Evolutionary conservation across 805 yeast species (phyloP).

Genomic region (Candida vaughaniae): DNA sequence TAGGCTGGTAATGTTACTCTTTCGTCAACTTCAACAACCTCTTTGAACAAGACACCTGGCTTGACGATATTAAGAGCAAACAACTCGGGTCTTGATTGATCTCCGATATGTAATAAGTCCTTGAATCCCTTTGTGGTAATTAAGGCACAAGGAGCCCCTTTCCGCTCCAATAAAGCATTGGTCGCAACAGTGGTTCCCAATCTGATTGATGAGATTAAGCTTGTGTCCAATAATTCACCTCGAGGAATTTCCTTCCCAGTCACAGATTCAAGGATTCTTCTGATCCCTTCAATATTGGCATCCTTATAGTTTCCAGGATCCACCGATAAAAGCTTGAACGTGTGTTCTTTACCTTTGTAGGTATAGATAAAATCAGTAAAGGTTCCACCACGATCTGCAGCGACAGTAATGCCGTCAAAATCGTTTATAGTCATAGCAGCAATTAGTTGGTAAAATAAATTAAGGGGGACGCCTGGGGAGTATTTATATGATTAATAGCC

Average conservation of each 20-base stretch:
- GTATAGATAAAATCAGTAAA: constrained; percentile 35
- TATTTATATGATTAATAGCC: too few species aligned
- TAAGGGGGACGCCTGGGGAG: too few species aligned
- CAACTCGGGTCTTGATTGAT: constrained; percentile 22
- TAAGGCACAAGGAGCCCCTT: constrained; percentile 20
- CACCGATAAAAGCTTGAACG: constrained; percentile 73
- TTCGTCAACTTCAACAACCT: constrained; percentile 20
- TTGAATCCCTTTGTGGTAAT: constrained; percentile 22
- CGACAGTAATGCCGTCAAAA: constrained; percentile 13
- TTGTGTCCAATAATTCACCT: constrained; percentile 17
- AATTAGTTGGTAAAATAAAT: too few species aligned
- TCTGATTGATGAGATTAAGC: constrained; percentile 19
- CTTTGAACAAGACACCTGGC: constrained; percentile 16
- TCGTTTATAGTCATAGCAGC: constrained; percentile 10
- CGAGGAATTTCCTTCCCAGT: constrained; percentile 44
- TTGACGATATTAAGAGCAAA: constrained; percentile 19
- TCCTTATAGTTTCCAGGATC: constrained; percentile 84
- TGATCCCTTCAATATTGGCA: constrained; percentile 87
- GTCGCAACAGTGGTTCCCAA: constrained; percentile 32
- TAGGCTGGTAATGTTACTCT: constrained; percentile 21
- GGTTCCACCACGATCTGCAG: constrained; percentile 28
- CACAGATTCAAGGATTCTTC: constrained; percentile 66
- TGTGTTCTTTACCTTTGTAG: constrained; percentile 51
- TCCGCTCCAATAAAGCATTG: constrained; percentile 22
- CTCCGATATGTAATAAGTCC: constrained; percentile 21